Evolutionary conservation across 176 grass and related monocot species (phyloP).

Genomic region (Areca catechu): DNA sequence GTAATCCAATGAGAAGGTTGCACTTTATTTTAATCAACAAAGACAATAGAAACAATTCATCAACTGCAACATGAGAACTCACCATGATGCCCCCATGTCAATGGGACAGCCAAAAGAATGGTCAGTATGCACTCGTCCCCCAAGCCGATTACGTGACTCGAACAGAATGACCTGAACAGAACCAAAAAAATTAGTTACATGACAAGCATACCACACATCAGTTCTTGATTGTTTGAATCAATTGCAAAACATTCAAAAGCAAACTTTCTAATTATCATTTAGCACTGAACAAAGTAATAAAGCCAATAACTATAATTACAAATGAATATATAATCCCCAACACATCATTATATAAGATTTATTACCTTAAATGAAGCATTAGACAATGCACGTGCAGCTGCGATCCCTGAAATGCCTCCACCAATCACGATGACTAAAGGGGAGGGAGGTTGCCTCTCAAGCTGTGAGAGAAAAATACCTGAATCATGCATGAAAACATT

Average conservation of each 20-base stretch:
- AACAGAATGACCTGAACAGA: constrained; percentile 56
- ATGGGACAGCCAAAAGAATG: no score
- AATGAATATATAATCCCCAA: no score
- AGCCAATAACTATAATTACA: no score
- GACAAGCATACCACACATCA: background rate
- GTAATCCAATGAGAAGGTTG: constrained; percentile 14
- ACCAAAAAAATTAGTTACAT: background rate
- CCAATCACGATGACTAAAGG: constrained; percentile 92
- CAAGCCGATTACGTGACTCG: constrained; percentile 58
- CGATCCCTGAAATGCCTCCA: constrained; percentile 92
- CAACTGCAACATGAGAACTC: no score
- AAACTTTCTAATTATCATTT: no score
- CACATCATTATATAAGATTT: background rate
- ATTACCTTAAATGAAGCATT: constrained; percentile 88
- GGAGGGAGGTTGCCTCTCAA: constrained; percentile 55
- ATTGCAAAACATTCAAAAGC: no score
- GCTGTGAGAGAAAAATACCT: constrained; percentile 67
- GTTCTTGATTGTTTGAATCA: no score
- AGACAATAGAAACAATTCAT: background rate
- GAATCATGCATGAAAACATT: background rate
- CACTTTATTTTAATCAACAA: constrained; percentile 9
- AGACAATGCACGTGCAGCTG: constrained; percentile 63
- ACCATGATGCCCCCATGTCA: constrained; percentile 2
- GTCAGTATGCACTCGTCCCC: no score
- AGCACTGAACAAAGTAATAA: no score